Evolutionary conservation across 805 yeast species (phyloP).

Genomic region (Pichia manshurica): DNA sequence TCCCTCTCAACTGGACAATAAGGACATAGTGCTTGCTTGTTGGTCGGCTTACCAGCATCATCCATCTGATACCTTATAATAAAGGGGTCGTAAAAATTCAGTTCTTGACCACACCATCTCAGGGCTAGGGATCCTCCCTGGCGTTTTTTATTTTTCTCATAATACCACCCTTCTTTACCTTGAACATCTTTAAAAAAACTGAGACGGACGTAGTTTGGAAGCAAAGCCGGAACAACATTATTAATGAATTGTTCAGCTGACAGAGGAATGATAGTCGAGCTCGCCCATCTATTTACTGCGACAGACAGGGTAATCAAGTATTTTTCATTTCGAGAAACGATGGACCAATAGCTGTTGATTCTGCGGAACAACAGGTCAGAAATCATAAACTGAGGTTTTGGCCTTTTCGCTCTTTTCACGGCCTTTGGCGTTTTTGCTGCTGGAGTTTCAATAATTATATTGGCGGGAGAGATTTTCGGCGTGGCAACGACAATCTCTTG

Average conservation of each 20-base stretch:
- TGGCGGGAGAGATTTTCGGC: too few species aligned
- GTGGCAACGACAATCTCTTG: too few species aligned
- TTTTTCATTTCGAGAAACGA: neutral
- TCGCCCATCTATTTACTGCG: neutral
- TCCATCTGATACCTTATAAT: conserved; percentile 18
- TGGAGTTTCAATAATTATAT: neutral
- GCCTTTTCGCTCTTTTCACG: conserved; percentile 4
- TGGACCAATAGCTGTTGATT: conserved; percentile 2
- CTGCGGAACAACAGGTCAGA: neutral
- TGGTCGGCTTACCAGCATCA: conserved; percentile 1
- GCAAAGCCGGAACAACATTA: neutral
- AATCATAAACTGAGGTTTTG: neutral
- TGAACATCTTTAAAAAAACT: conserved; percentile 3
- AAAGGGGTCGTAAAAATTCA: conserved; percentile 14
- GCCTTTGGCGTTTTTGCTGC: neutral
- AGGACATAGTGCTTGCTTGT: conserved; percentile 29
- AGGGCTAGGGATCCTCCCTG: conserved; percentile 3
- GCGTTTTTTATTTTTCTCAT: conserved; percentile 6
- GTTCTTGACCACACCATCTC: conserved; percentile 10
- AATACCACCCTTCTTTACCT: conserved; percentile 12
- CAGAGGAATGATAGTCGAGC: neutral
- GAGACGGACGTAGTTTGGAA: conserved; percentile 8
- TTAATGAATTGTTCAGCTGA: neutral
- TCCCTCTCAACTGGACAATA: conserved; percentile 21
- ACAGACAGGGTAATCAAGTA: neutral